Conservation (phyloP, 768 basidiomycete species). For the Auricularia sp. region DNA sequence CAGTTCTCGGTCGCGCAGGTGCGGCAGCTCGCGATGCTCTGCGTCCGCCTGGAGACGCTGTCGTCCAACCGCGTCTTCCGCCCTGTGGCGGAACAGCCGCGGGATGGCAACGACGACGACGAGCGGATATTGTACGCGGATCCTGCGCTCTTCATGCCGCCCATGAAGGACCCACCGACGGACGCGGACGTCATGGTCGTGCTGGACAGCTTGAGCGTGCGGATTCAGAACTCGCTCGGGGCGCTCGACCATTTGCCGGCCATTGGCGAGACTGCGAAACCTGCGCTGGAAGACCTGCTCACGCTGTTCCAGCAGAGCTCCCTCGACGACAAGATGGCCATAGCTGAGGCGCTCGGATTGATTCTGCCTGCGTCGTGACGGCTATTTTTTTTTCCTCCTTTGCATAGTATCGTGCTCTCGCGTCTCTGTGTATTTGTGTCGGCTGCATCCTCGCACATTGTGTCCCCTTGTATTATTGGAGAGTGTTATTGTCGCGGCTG, state of each 20-base stretch:
- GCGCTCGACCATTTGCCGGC: constrained; percentile 12
- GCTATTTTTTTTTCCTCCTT: neutral
- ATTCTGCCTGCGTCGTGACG: neutral
- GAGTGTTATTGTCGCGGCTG: neutral
- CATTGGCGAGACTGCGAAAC: neutral
- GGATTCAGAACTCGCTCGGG: constrained; percentile 64
- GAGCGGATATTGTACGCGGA: constrained; percentile 43
- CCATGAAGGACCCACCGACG: constrained; percentile 54
- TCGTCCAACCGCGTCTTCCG: constrained; percentile 53
- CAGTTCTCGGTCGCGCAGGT: constrained; percentile 66
- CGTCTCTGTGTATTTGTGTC: neutral
- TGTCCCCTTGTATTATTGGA: neutral
- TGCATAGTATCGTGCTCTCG: neutral
- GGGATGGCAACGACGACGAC: constrained; percentile 17
- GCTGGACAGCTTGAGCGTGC: constrained; percentile 63
- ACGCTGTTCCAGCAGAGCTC: neutral
- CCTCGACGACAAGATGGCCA: neutral
- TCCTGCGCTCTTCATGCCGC: constrained; percentile 54
- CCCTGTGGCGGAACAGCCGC: constrained; percentile 31
- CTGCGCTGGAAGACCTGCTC: neutral
- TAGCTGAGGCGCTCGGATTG: neutral
- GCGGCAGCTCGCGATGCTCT: constrained; percentile 58
- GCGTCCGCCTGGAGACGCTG: constrained; percentile 71
- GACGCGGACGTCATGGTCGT: constrained; percentile 64
- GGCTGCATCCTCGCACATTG: neutral